Evolutionary conservation across 1,139 yeast species (phyloP), one percentile per base, ranked within the genome.

Genomic region (Geotrichum fermentans): DNA sequence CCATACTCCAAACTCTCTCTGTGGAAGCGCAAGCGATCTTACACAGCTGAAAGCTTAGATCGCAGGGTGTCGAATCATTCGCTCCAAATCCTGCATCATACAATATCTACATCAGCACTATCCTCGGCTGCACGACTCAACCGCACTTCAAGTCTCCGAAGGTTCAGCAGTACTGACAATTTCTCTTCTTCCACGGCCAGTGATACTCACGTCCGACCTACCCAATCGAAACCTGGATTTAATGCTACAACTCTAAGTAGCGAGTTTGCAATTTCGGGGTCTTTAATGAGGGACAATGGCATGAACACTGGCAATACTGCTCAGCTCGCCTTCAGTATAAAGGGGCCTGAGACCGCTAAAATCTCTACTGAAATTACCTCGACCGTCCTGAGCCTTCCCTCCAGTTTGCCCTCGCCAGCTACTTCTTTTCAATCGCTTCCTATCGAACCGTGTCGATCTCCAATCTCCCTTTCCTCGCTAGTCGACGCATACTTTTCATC

Each of bases 401-500:
- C n/a, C n/a, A n/a, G n/a, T n/a, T n/a, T n/a, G n/a, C 16, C 30
- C 18, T 22, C 40, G 24, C 17, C 40, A 8, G 17, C 40, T n/a
- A 30, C 17, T 3, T 37, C 40, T 14, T 24, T 37, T n/a, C n/a
- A n/a, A n/a, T n/a, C n/a, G n/a, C n/a, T n/a, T n/a, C n/a, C n/a
- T n/a, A n/a, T n/a, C n/a, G n/a, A n/a, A n/a, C n/a, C n/a, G n/a
- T n/a, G n/a, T n/a, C n/a, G n/a, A n/a, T n/a, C n/a, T n/a, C n/a
- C n/a, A n/a, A n/a, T n/a, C n/a, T n/a, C n/a, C n/a, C n/a, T n/a
- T 6, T 37, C 40, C 3, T 20, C 40, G 8, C 11, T 37, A 4
- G 13, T 37, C 11, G 30, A 24, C 40, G 29, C 28, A 17, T 37
- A 37, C 21, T 21, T 37, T 14, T 37, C 40, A n/a, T 16, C 40